These are phyloP conservation scores for Hydrangea macrophylla DNA, from an alignment of 148 eudicot species.

Conservation along the genomic window DNA sequence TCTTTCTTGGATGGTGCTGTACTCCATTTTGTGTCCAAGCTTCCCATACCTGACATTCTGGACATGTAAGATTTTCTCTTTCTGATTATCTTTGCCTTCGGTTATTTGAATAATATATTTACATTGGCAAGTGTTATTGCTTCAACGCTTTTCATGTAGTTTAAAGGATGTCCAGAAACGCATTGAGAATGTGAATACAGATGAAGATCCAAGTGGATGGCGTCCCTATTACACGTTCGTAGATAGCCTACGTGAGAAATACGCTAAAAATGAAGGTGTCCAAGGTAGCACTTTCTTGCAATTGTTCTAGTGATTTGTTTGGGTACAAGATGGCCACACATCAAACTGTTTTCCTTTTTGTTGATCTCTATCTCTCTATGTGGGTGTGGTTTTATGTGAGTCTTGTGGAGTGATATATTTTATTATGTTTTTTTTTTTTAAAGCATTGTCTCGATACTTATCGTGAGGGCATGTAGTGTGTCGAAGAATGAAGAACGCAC, in stretches of 20 bases:
- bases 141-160: conserved; percentile 30
- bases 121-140: conserved; percentile 4
- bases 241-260: conserved; percentile 65
- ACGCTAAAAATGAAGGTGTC: conserved; percentile 65
- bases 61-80: conserved; percentile 60
- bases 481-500: no score
- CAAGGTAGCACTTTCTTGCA: conserved; percentile 35
- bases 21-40: conserved; percentile 68
- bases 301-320: neutral
- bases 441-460: no score
- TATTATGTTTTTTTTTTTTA: neutral
- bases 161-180: conserved; percentile 60
- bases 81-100: neutral
- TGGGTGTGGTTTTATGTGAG: no score
- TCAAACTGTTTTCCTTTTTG: neutral
- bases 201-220: conserved; percentile 95
- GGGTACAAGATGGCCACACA: neutral
- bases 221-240: conserved; percentile 69
- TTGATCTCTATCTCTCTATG: no score
- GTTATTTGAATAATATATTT: neutral
- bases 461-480: no score
- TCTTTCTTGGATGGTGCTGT: conserved; percentile 75
- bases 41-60: conserved; percentile 61
- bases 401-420: no score
- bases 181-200: conserved; percentile 68